Evolutionary conservation across 1,284 basidiomycete species (phyloP), one percentile per base, ranked within the genome.

Genomic region (Mycena sp.): DNA sequence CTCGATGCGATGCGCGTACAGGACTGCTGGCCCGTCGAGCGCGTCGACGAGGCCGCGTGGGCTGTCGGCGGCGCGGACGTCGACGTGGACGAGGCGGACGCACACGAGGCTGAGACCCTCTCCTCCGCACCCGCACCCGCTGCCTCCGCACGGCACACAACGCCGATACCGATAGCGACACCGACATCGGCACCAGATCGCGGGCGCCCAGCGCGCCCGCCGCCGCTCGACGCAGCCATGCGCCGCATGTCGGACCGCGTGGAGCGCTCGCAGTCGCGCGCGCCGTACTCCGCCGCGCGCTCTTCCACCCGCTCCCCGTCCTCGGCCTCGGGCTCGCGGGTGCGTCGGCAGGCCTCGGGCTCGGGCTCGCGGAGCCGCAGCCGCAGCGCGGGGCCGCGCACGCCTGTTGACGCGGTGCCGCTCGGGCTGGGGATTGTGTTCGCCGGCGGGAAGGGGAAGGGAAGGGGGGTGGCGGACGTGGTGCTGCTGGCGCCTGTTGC

Each of bases 1-100:
- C 21, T n/a, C n/a, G n/a, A n/a, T n/a, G 50, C 65, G 10, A 21
- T 45, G 43, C 61, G 61, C 37, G 51, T 67, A n/a, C 37, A 55
- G 10, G 65, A 67, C 37, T 62, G 65, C 6, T 67, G 65, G 65
- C 6, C 6, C 54, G 48, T 67, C 44, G 65, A 67, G 54, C 53
- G 55, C 38, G 62, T 67, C 26, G 65, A 67, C 55, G 62, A 64
- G 46, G 58, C 58, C 32, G 61, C 62, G 28, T 67, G 65, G 65
- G 41, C 35, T 21, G 62, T 67, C 45, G 65, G 65, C 58, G 62
- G 58, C 29, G 64, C 51, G 30, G 58, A 63, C 45, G n/a, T 23
- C 28, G 26, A 10, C 28, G n/a, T n/a, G n/a, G 29, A 30, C 6
- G 46, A 28, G 26, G 26, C 46, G 4, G 46, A 26, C 14, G 17